Base-by-base conservation (phyloP, 2,329 filamentous ascomycete genomes). In the Xylaria sp. region DNA sequence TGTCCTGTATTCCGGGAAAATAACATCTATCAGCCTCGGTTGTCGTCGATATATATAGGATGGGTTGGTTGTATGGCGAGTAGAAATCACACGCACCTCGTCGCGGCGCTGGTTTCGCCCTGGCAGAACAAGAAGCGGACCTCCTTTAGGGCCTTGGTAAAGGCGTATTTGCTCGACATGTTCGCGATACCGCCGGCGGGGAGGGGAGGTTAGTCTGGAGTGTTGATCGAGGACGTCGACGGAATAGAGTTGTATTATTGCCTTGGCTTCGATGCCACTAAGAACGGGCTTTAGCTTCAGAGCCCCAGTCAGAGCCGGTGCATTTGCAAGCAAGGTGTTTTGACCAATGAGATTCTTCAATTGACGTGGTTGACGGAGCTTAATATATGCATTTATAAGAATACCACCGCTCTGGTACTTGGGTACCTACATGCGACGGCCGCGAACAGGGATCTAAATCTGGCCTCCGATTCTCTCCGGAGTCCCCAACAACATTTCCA, bases 91-190 rank as follows among this genome's bases (percentile, higher is more conserved):
- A 82, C 86, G 78, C 85, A 97, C 96, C 96, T 90, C 72, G 93
- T 91, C 71, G 93, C 90, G 77, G 93, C 92, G 85, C 95, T 97
- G 80, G 93, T 90, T 80, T 97, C 92, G 73, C 92, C 93, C 61
- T 98, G 95, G 86, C 96, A 98, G 85, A 98, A 95, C 77, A 97
- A 87, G 84, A 99, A 99, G 80, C 96, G 92, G 80, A 99, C 87
- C 87, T 99, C 96, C 87, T 94, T 97, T 80, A 99, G 87, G 73
- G 89, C 85, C 81, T 93, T 91, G 75, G 89, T 88, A 84, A 99
- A 99, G 76, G 90, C 93, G 85, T 97, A 97, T 87, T 96, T 97
- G 83, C 87, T 86, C 75, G 94, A 93, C 96, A 98, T 98, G 8
- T 74, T 85, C 78, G 72, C 75, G 20, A 59, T 30, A 46, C 63